Evolutionary conservation across 495 filamentous ascomycete genomes (phyloP), one percentile per base, ranked within the genome.

Genomic region (Immersiella caudata): DNA sequence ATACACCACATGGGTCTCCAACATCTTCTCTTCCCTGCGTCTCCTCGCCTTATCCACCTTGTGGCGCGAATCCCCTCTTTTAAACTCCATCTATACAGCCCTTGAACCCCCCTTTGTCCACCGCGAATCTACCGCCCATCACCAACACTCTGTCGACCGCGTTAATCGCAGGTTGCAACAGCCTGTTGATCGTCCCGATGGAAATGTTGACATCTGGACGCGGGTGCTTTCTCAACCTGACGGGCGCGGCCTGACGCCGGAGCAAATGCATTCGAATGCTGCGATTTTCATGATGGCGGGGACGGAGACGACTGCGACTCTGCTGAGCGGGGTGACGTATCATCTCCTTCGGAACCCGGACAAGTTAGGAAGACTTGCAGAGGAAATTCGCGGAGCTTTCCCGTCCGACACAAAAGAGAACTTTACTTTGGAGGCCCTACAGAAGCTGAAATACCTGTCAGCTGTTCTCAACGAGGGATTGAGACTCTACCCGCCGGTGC

Each of bases 391-490:
- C 7, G 57, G 68, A 1, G 56, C 78, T 1, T 89, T 88, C 67
- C 63, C 69, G 1, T 67, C 70, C 0, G 74, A 74, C 8, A 8
- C 29, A 33, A 3, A 3, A 0, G 68, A 68, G 0, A 80, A 84
- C 7, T 87, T 90, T 56, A 83, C 70, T 1, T 65, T 83, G 27
- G 29, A 75, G 11, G 75, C 71, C 46, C 77, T 84, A 2, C 64
- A 67, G 25, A 68, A 75, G 9, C 73, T 88, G 3, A 36, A 75
- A 2, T 88, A 86, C 70, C 65, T 88, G 70, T 51, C 81, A n/a
- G 87, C 86, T 2, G 80, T 80, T 21, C 74, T 88, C 0, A 74
- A 85, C 51, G 87, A 90, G 70, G 74, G 76, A 1, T 68, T 89
- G 75, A 82, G 87, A 0, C 72, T 87, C 55, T 84, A 84, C 68